Conservation (phyloP, 2,329 filamentous ascomycete genomes). For the Beauveria varroae region DNA sequence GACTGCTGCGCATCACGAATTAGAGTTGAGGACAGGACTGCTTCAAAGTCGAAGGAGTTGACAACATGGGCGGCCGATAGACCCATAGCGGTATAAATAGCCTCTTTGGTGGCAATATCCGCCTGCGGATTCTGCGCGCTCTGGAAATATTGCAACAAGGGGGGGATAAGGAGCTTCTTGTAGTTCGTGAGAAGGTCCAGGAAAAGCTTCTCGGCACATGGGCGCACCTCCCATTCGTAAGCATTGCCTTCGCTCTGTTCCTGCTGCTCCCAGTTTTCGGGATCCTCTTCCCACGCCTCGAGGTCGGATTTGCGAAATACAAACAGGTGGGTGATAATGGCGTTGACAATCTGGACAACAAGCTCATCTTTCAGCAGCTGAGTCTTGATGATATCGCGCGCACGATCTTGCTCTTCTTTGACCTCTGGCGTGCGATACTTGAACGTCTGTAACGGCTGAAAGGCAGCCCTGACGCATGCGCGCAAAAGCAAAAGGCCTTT, state of each 20-base stretch:
- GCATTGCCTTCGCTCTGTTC: constrained; percentile 79
- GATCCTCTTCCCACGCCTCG: constrained; percentile 87
- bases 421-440: constrained; percentile 69
- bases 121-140: constrained; percentile 58
- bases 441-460: constrained; percentile 73
- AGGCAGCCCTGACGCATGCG: constrained; percentile 77
- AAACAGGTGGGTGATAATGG: constrained; percentile 81
- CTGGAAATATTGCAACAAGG: constrained; percentile 75
- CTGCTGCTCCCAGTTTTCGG: constrained; percentile 89
- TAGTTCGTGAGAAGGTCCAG: constrained; percentile 85
- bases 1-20: constrained; percentile 66
- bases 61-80: constrained; percentile 72
- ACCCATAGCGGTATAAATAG: constrained; percentile 88
- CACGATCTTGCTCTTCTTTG: constrained; percentile 67
- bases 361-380: constrained; percentile 71
- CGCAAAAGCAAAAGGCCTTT: constrained; percentile 77
- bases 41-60: constrained; percentile 72
- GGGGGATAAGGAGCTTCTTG: constrained; percentile 71
- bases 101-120: constrained; percentile 81
- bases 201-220: constrained; percentile 90
- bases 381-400: constrained; percentile 60
- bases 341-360: constrained; percentile 73
- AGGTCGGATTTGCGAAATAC: constrained; percentile 80
- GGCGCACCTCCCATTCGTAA: constrained; percentile 87
- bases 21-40: constrained; percentile 67